phyloP scores from a whole-genome alignment of 1,284 basidiomycete genomes.

The Ceratobasidium sp. region DNA sequence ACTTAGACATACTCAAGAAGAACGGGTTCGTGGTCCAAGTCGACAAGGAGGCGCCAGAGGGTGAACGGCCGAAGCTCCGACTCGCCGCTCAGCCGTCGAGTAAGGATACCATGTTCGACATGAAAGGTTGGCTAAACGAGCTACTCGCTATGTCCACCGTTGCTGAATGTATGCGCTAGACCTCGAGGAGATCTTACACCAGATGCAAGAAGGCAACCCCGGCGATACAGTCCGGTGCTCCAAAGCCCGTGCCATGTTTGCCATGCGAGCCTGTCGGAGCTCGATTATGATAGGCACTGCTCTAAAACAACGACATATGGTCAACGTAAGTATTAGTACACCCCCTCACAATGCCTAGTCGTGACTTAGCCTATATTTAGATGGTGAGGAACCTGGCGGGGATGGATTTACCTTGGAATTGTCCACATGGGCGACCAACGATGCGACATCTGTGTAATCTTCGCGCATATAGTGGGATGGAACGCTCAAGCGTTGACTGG shows the following conservation, averaged over 20 bases:
- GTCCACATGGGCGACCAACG: slow-evolving; percentile 95
- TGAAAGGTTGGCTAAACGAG: slow-evolving; percentile 65
- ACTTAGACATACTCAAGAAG: slow-evolving; percentile 80
- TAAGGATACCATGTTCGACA: slow-evolving; percentile 87
- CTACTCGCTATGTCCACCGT: not conserved
- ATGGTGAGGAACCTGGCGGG: slow-evolving; percentile 93
- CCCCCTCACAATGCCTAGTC: not conserved
- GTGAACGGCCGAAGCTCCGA: slow-evolving; percentile 69
- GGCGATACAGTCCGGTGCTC: slow-evolving; percentile 90
- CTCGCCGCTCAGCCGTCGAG: slow-evolving; percentile 91
- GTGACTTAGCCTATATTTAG: slow-evolving; percentile 59
- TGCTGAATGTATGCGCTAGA: slow-evolving; percentile 66
- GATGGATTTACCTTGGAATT: slow-evolving; percentile 98
- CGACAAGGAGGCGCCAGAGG: slow-evolving; percentile 68
- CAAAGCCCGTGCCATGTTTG: slow-evolving; percentile 97
- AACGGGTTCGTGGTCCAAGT: slow-evolving; percentile 89
- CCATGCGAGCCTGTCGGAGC: slow-evolving; percentile 94
- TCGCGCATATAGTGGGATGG: slow-evolving; percentile 8
- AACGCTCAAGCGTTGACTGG: no score
- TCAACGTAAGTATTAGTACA: slow-evolving; percentile 66
- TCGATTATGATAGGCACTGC: slow-evolving; percentile 97
- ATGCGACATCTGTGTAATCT: slow-evolving; percentile 81
- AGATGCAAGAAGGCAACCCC: slow-evolving; percentile 81
- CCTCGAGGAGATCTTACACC: slow-evolving; percentile 92
- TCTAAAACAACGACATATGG: slow-evolving; percentile 84